A percentile compares a stretch with the other conserved stretches of the same genome.
These are phyloP conservation scores for Zostera marina DNA, from an alignment of 116 monocot species.

Conservation along the genomic window DNA sequence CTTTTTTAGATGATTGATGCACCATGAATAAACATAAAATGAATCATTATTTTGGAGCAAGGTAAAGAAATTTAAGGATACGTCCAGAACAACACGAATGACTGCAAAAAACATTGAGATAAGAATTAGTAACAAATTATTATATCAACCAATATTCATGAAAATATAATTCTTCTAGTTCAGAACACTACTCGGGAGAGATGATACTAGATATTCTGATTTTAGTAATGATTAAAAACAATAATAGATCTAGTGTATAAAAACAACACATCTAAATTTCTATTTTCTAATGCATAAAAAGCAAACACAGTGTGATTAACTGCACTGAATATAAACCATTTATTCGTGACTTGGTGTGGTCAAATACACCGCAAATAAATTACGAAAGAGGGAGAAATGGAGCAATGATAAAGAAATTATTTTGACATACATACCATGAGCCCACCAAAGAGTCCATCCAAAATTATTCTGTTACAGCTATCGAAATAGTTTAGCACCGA, in stretches of 20 bases:
- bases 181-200: neutral
- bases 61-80: conserved; percentile 7
- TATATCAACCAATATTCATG: conserved; percentile 1
- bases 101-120: conserved; percentile 11
- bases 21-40: neutral
- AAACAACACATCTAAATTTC: neutral
- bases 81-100: conserved; percentile 20
- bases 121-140: conserved; percentile 2
- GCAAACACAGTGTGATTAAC: too few species aligned
- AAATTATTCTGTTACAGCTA: conserved; percentile 56
- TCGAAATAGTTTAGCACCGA: conserved; percentile 62
- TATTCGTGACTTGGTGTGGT: too few species aligned
- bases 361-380: too few species aligned
- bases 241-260: neutral
- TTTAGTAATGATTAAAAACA: too few species aligned
- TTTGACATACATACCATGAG: conserved; percentile 55
- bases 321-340: too few species aligned
- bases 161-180: neutral
- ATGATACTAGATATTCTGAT: too few species aligned
- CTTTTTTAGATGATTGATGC: neutral
- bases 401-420: neutral
- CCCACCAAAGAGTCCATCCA: conserved; percentile 84
- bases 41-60: neutral
- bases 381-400: neutral
- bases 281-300: too few species aligned